Percentiles rank a stretch among this genome's conserved stretches.
Evolutionary conservation across 1,139 yeast genomes (phyloP).

Genomic region (Pichia norvegensis): DNA sequence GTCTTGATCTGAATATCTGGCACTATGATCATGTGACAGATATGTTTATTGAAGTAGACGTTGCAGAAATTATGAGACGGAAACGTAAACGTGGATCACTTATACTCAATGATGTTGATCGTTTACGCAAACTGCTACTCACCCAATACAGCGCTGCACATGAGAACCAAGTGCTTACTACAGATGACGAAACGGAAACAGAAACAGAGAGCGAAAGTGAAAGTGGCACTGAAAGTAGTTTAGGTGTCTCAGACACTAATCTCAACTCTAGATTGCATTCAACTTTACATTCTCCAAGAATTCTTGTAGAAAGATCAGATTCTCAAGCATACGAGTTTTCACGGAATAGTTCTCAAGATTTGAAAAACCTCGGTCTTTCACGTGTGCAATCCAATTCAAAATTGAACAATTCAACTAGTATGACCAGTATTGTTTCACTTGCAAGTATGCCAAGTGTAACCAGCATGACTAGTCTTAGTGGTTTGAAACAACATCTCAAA

Average conservation of each 20-base stretch:
- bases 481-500: conserved; percentile 10
- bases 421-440: conserved; percentile 8
- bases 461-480: conserved; percentile 5
- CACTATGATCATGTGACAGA: conserved; percentile 27
- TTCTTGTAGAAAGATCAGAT: conserved; percentile 21
- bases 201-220: conserved; percentile 23
- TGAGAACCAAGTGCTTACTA: conserved; percentile 42
- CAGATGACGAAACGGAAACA: conserved; percentile 11
- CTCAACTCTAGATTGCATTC: not conserved
- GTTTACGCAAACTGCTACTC: conserved; percentile 12
- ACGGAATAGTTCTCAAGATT: conserved; percentile 7
- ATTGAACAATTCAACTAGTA: conserved; percentile 6
- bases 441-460: conserved; percentile 8
- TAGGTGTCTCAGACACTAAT: conserved; percentile 24
- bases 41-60: conserved; percentile 30
- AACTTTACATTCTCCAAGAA: conserved; percentile 6
- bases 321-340: conserved; percentile 27
- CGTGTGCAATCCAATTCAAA: conserved; percentile 1
- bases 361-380: conserved; percentile 5
- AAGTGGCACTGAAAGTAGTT: conserved; percentile 30
- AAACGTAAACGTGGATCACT: conserved; percentile 25
- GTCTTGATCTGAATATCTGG: conserved; percentile 30
- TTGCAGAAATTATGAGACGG: conserved; percentile 27
- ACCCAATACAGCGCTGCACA: conserved; percentile 37
- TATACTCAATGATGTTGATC: conserved; percentile 15